Percentiles rank a stretch among this genome's conserved stretches.
Conservation (phyloP, 208 protist species). For the Trypanosoma boissoni region DNA sequence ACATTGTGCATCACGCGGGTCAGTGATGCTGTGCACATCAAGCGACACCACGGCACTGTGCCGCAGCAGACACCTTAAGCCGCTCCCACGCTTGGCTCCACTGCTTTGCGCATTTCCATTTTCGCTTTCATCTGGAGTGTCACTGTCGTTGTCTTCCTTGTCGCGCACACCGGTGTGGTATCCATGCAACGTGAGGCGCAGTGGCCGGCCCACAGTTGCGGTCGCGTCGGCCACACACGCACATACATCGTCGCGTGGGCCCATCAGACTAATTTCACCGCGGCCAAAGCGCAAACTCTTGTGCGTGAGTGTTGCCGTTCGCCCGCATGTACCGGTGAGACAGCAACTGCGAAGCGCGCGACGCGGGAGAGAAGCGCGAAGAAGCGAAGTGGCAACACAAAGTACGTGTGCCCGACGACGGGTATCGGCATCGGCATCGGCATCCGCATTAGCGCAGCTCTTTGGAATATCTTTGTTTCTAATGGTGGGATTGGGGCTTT, state of each 20-base stretch:
- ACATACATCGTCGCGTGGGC: conserved; percentile 53
- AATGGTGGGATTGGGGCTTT: too few relatives aligned
- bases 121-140: too few relatives aligned
- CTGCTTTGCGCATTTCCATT: too few relatives aligned
- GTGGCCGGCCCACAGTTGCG: conserved; percentile 39
- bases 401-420: background rate
- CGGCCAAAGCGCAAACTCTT: conserved; percentile 35
- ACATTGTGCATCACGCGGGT: conserved; percentile 35
- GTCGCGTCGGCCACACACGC: conserved; percentile 59
- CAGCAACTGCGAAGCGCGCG: conserved; percentile 44
- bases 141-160: too few relatives aligned
- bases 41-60: conserved; percentile 42
- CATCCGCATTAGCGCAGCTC: too few relatives aligned
- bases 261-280: conserved; percentile 21
- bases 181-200: too few relatives aligned
- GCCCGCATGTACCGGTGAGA: conserved; percentile 44
- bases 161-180: too few relatives aligned
- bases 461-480: too few relatives aligned
- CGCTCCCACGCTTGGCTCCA: conserved; percentile 33
- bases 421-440: too few relatives aligned
- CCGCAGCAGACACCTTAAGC: conserved; percentile 56
- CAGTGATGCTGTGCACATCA: conserved; percentile 31
- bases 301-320: conserved; percentile 19
- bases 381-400: conserved; percentile 31
- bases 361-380: conserved; percentile 40